Percentiles rank a stretch among this genome's conserved stretches.
These are phyloP conservation scores for Hymenochaete sp. DNA, from an alignment of 1,284 basidiomycete species.

Conservation along the genomic window DNA sequence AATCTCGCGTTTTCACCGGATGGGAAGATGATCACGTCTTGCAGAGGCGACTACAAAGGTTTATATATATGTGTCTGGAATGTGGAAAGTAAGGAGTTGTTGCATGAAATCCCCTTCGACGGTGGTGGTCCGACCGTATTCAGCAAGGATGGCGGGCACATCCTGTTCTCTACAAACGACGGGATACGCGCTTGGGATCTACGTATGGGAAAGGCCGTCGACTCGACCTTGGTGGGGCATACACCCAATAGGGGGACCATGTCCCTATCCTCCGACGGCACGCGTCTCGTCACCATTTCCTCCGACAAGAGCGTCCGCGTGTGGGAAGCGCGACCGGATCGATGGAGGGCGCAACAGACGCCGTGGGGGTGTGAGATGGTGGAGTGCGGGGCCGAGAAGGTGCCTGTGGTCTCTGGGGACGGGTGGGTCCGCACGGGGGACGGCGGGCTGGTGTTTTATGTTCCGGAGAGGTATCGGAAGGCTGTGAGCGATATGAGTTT, in stretches of 20 bases:
- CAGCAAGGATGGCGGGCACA: too few relatives aligned
- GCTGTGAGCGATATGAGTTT: too few relatives aligned
- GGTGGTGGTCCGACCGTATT: not conserved
- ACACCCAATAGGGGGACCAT: constrained; percentile 37
- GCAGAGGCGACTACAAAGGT: constrained; percentile 10
- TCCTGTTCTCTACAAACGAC: not conserved
- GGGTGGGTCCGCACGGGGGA: too few relatives aligned
- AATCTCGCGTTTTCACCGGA: constrained; percentile 21
- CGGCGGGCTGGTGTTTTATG: too few relatives aligned
- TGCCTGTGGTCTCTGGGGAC: too few relatives aligned
- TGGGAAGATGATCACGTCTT: constrained; percentile 42
- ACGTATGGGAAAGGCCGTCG: constrained; percentile 47
- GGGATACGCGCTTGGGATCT: not conserved
- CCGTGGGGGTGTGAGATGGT: too few relatives aligned
- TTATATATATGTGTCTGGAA: constrained; percentile 5
- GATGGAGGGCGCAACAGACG: too few relatives aligned
- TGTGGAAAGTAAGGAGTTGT: constrained; percentile 47
- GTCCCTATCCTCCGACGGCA: not conserved
- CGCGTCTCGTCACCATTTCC: not conserved
- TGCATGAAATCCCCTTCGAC: constrained; percentile 35
- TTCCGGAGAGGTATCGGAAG: too few relatives aligned
- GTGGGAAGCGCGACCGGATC: too few relatives aligned
- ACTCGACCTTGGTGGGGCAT: constrained; percentile 72
- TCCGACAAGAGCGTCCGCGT: not conserved
- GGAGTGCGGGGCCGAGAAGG: too few relatives aligned